Conservation (phyloP, 768 basidiomycete genomes). For the Pleurotus giganteus region DNA sequence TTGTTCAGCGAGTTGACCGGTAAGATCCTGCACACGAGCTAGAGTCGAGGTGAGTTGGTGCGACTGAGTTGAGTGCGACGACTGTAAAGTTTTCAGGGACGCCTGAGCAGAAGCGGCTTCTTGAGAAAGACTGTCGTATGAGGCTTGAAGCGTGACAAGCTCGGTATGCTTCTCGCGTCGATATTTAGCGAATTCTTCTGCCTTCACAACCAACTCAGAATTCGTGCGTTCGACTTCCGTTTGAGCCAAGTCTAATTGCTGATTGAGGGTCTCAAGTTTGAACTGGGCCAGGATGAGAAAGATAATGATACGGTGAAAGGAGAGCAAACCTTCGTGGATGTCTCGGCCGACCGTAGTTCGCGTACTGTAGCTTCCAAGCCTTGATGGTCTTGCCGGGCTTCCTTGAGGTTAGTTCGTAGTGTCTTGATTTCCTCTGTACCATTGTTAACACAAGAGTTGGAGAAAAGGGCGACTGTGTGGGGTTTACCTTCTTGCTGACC, state of each 20-base stretch:
- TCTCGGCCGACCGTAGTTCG: conserved; percentile 72
- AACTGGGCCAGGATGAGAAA: conserved; percentile 47
- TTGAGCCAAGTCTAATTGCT: conserved; percentile 77
- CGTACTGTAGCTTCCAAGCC: conserved; percentile 64
- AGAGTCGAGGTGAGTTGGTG: conserved; percentile 79
- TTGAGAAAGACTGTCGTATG: conserved; percentile 71
- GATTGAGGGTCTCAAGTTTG: conserved; percentile 79
- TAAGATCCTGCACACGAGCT: conserved; percentile 70
- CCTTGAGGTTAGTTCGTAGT: conserved; percentile 66
- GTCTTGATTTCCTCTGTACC: conserved; percentile 66
- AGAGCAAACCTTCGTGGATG: conserved; percentile 59
- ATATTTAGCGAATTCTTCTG: conserved; percentile 82
- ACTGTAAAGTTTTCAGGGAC: conserved; percentile 71
- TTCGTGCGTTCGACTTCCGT: conserved; percentile 73
- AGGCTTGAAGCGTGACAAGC: conserved; percentile 69
- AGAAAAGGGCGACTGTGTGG: conserved; percentile 4
- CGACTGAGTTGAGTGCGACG: conserved; percentile 65
- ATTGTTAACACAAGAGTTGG: conserved; percentile 10
- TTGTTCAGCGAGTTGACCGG: conserved; percentile 78
- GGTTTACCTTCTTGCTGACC: conserved; percentile 70
- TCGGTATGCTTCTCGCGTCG: conserved; percentile 81
- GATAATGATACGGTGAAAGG: not conserved
- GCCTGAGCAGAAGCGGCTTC: conserved; percentile 64
- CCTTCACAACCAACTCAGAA: conserved; percentile 65
- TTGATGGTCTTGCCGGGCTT: conserved; percentile 73